These are phyloP conservation scores for Colletotrichum destructivum DNA, from an alignment of 2,329 filamentous ascomycete genomes.

Conservation along the genomic window DNA sequence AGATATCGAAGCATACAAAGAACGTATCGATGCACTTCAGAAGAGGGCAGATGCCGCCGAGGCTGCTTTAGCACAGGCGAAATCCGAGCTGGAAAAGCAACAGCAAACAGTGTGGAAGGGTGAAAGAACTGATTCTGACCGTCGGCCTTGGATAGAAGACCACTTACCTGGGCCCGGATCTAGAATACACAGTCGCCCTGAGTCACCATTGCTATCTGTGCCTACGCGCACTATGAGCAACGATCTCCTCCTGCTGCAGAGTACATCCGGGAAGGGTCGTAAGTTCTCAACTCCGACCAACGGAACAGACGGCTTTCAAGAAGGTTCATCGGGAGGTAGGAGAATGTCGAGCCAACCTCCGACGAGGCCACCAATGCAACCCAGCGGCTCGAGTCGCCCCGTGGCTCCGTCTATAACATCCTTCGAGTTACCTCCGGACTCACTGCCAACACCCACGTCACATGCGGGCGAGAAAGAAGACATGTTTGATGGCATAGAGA, in stretches of 20 bases:
- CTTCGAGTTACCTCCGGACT: slow-evolving; percentile 58
- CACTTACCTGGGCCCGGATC: slow-evolving; percentile 56
- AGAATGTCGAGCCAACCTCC: slow-evolving; percentile 67
- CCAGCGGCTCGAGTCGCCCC: slow-evolving; percentile 54
- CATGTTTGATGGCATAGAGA: slow-evolving; percentile 68
- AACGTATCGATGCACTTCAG: slow-evolving; percentile 74
- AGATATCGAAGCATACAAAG: slow-evolving; percentile 73
- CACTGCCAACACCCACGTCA: slow-evolving; percentile 57
- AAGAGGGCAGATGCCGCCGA: slow-evolving; percentile 77
- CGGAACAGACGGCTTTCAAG: slow-evolving; percentile 58
- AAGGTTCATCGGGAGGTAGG: slow-evolving; percentile 59
- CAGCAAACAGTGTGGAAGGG: slow-evolving; percentile 61
- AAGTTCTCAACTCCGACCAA: slow-evolving; percentile 67
- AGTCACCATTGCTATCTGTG: slow-evolving; percentile 67
- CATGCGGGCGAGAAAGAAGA: slow-evolving; percentile 64
- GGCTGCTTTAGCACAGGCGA: slow-evolving; percentile 71
- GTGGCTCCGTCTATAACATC: slow-evolving; percentile 62
- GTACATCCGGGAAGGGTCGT: slow-evolving; percentile 53
- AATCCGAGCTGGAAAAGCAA: slow-evolving; percentile 66
- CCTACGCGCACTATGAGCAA: slow-evolving; percentile 68
- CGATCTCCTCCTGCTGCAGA: slow-evolving; percentile 60
- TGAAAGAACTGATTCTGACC: slow-evolving; percentile 58
- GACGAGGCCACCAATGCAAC: slow-evolving; percentile 57
- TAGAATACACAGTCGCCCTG: slow-evolving; percentile 66
- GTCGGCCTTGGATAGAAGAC: slow-evolving; percentile 69